Evolutionary conservation across 345 rosid genomes (phyloP), one percentile per base, ranked within the genome.

Genomic region (Salix arbutifolia): DNA sequence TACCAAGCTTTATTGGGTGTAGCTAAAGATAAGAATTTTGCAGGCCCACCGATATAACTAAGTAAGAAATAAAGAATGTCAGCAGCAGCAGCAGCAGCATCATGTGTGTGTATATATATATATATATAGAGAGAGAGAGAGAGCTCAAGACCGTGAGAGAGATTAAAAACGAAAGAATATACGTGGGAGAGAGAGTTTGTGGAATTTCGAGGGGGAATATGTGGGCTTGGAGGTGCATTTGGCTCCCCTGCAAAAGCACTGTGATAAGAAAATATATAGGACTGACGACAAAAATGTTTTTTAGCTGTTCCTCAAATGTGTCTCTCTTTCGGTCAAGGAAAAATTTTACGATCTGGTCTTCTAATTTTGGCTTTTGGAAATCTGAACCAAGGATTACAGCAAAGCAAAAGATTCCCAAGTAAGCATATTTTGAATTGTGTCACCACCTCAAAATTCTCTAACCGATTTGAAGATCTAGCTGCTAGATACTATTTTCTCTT

Each of bases 1-100:
- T 46, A 26, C 62, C 33, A 74, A 84, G 81, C 87, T 80, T 86
- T 86, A 84, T 86, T 72, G 89, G 85, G 83, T 64, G 70, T 78
- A 31, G 87, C 48, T 76, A 86, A 86, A 86, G 89, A 82, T 67
- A 53, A 75, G 81, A 84, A 73, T 58, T 84, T 78, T 67, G 67
- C 85, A 84, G 89, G 69, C 56, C 38, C 52, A 40, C 71, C 31
- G 71, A 44, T 31, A 9, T 58, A 10, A 58, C 64, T 7, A 35
- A 23, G 28, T 23, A 58, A 58, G 14, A 58, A 23, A n/a, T 9
- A 58, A 58, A 58, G 64, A 58, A 58, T 58, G 64, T n/a, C 64
- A 23, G 64, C 23, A 12, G 64, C 23, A 58, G 25, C 26, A 62
- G 19, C 62, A n/a, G 62, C n/a, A 11, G 26, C 23, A 56, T 37